Evolutionary conservation across 495 filamentous ascomycete species (phyloP).

Genomic region (Penicillium fimorum): DNA sequence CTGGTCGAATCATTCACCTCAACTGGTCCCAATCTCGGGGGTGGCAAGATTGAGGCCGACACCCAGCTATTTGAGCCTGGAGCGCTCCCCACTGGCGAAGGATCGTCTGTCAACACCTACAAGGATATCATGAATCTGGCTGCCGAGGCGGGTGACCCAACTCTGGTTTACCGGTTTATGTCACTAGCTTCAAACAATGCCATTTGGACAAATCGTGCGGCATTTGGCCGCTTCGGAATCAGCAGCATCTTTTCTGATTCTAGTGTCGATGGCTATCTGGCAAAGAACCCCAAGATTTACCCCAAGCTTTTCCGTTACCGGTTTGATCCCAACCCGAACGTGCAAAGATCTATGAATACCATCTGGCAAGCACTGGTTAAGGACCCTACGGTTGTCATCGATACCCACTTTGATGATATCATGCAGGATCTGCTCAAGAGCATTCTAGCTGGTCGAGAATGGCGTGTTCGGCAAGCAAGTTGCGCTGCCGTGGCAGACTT

Average conservation of each 20-base stretch:
- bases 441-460: slow-evolving; percentile 78
- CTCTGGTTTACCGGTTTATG: slow-evolving; percentile 96
- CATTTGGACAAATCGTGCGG: slow-evolving; percentile 91
- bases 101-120: slow-evolving; percentile 86
- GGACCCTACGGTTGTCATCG: slow-evolving; percentile 69
- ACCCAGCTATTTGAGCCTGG: slow-evolving; percentile 95
- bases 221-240: slow-evolving; percentile 90
- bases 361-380: slow-evolving; percentile 95
- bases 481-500: slow-evolving; percentile 89
- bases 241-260: slow-evolving; percentile 88
- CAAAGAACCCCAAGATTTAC: slow-evolving; percentile 86
- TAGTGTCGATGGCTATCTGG: slow-evolving; percentile 66
- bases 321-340: slow-evolving; percentile 91
- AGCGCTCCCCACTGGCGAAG: slow-evolving; percentile 84
- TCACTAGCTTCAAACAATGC: slow-evolving; percentile 89
- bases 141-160: slow-evolving; percentile 89
- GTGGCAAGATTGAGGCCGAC: slow-evolving; percentile 76
- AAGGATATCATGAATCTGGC: slow-evolving; percentile 93
- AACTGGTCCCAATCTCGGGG: slow-evolving; percentile 60
- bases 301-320: slow-evolving; percentile 91
- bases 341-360: slow-evolving; percentile 91
- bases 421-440: slow-evolving; percentile 81
- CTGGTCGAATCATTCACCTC: slow-evolving; percentile 86
- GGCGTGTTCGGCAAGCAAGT: slow-evolving; percentile 87
- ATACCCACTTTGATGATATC: slow-evolving; percentile 77